Base-by-base conservation (phyloP, 495 filamentous ascomycete genomes). In the Chlorociboria aeruginascens region DNA sequence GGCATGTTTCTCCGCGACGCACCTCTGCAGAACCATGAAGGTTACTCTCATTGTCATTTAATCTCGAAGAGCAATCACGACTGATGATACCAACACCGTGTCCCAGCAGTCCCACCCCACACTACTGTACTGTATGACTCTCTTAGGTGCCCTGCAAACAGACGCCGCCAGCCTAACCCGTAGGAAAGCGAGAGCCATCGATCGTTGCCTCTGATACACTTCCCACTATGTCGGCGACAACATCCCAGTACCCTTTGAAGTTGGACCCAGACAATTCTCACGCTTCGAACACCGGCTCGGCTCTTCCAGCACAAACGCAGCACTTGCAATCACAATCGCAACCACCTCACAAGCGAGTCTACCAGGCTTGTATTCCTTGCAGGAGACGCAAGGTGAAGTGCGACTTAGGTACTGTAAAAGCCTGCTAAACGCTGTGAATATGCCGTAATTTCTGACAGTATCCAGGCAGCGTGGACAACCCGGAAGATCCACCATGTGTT, bases 381-480 rank as follows among this genome's bases (percentile, higher is more conserved):
- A 80, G 89, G 16, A 82, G 83, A 43, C 78, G 89, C 56, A 96
- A 95, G 66, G 89, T 95, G 32, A 86, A 89, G 50, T 96, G 89
- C 66, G 89, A 96, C 62, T 71, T 94, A 39, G 20, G 20, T 25
- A 25, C n/a, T n/a, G n/a, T n/a, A n/a, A n/a, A n/a, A 4, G 20
- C 20, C 20, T 25, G 20, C 20, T 1, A 4, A 4, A 25, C n/a
- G 4, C 20, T 25, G 20, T 4, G 20, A 25, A 25, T 25, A 2
- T 25, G 4, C 4, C 1, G 4, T 1, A 25, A 4, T 25, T 25
- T 2, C 20, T 25, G 20, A 25, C 4, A 25, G 20, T 25, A 25
- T 32, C 29, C 33, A n/a, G 89, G 89, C 48, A 88, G 85, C 65
- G 89, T 97, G 57, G 92, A 98, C 66, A 84, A 90, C 51, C 92